These are phyloP conservation scores for Solanum microdontum DNA, from an alignment of 257 asterid species.

Conservation along the genomic window DNA sequence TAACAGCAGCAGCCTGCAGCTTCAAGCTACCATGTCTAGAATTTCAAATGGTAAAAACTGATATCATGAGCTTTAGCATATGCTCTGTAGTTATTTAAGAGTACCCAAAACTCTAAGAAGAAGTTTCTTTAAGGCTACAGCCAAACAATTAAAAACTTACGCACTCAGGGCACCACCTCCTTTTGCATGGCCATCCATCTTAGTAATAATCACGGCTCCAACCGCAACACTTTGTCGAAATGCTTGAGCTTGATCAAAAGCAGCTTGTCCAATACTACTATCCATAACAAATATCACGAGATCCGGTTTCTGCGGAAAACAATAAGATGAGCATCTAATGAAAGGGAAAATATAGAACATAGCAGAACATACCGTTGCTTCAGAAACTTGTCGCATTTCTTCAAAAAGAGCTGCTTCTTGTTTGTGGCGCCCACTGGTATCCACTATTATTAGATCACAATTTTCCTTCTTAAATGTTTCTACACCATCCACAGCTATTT, in stretches of 20 bases:
- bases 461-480: slow-evolving; percentile 86
- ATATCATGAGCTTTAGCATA: background rate
- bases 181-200: slow-evolving; percentile 99
- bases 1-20: background rate
- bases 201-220: slow-evolving; percentile 92
- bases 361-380: slow-evolving; percentile 54
- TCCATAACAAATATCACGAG: slow-evolving; percentile 96
- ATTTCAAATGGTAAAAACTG: background rate
- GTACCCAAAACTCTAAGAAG: background rate
- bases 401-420: slow-evolving; percentile 95
- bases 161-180: slow-evolving; percentile 99
- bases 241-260: slow-evolving; percentile 98
- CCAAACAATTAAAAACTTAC: slow-evolving; percentile 39
- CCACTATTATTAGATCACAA: slow-evolving; percentile 89
- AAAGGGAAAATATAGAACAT: background rate
- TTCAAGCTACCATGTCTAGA: background rate
- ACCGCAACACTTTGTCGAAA: slow-evolving; percentile 96
- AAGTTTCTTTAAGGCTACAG: background rate
- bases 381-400: slow-evolving; percentile 99
- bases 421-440: slow-evolving; percentile 99
- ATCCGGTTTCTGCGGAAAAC: slow-evolving; percentile 71
- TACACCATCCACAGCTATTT: slow-evolving; percentile 91
- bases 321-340: background rate
- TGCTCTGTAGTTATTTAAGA: background rate
- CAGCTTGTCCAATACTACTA: slow-evolving; percentile 98